A percentile compares a stretch with the other conserved stretches of the same genome.
Evolutionary conservation across 345 rosid species (phyloP).

Genomic region (Murraya paniculata): DNA sequence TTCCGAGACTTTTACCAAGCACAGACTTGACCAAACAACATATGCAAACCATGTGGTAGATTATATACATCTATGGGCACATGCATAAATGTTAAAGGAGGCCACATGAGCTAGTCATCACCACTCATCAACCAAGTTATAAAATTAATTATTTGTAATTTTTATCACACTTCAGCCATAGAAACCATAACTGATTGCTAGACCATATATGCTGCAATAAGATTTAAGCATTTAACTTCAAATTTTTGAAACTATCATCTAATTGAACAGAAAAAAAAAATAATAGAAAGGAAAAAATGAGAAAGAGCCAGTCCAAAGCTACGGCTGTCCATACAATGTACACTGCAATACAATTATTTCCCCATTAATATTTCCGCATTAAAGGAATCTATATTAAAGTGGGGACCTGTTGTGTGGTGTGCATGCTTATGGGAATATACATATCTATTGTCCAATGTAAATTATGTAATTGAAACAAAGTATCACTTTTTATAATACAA

Average conservation of each 20-base stretch:
- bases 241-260: neutral
- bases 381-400: neutral
- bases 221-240: neutral
- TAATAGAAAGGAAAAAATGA: too few species aligned
- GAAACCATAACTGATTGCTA: neutral
- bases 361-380: neutral
- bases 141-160: neutral
- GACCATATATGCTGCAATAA: neutral
- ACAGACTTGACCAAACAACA: neutral
- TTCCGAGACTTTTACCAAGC: neutral
- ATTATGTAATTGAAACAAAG: neutral
- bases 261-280: neutral
- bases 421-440: too few species aligned
- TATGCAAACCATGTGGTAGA: neutral
- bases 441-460: neutral
- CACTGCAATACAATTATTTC: neutral
- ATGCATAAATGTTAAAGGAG: neutral
- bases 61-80: neutral
- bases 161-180: neutral
- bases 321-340: neutral
- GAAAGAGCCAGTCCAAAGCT: neutral
- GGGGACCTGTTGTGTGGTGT: neutral
- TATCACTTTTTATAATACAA: neutral
- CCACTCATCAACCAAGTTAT: neutral
- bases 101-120: neutral